Evolutionary conservation across 331 rosid genomes (phyloP), one percentile per base, ranked within the genome.

Genomic region (Stylosanthes scabra): DNA sequence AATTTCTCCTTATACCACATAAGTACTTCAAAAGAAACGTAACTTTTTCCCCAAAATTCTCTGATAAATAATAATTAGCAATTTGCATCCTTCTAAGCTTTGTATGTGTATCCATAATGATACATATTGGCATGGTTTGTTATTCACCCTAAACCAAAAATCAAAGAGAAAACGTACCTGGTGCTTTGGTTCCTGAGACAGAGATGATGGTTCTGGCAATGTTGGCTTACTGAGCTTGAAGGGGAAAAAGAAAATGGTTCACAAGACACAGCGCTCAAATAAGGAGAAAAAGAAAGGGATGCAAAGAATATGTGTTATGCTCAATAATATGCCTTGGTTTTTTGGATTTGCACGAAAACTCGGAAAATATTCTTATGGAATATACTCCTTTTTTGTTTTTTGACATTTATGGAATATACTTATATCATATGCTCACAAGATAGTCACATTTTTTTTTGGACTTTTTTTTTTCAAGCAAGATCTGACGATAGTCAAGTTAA

Each of bases 351-450:
- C 2, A 44, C 8, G 31, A 13, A 68, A 70, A 9, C 8, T 61
- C 34, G 65, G 3, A 49, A 80, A 57, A 83, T 75, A 60, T 85
- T 68, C 89, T 71, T 3, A 37, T 25, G 70, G 96, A 83, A 89
- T 87, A 87, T 87, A 12, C 92, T 20, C 25, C 25, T 20, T 20
- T 20, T 20, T 20, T 20, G 25, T 20, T 20, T 20, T 20, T 20
- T 20, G 25, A 20, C 25, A 20, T 20, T 20, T 20, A 20, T 20
- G 25, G 25, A 20, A 20, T 20, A 20, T 20, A 20, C 25, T 20
- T 20, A 1, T 20, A 20, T 20, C 25, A 20, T 20, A 20, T 20
- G 25, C 25, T 20, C 25, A 20, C 1, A 20, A 20, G 25, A 20
- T 20, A 20, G 25, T 20, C 25, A 20, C 25, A 20, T n/a, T 20